Evolutionary conservation across 164 flowering plant species (phyloP).

Genomic region (Tetracentron sinense): DNA sequence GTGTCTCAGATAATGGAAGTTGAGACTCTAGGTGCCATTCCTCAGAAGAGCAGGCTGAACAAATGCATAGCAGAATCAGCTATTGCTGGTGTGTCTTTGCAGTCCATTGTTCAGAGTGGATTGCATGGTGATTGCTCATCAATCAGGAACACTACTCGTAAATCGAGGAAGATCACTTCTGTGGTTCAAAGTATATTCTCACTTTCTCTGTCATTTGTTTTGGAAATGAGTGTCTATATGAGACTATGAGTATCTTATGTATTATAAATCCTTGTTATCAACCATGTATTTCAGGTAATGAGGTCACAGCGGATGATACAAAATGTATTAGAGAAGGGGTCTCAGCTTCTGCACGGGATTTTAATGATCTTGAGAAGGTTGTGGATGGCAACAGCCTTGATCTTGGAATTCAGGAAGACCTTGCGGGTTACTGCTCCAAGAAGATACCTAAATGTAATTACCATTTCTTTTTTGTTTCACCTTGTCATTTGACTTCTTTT

Average conservation of each 20-base stretch:
- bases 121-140: conserved; percentile 14
- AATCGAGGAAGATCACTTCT: conserved; percentile 13
- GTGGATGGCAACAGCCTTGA: conserved; percentile 12
- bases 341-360: conserved; percentile 11
- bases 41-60: conserved; percentile 14
- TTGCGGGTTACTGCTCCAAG: conserved; percentile 11
- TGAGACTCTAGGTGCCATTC: conserved; percentile 14
- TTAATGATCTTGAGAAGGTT: conserved; percentile 17
- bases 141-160: conserved; percentile 15
- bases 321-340: conserved; percentile 14
- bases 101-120: conserved; percentile 13
- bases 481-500: neutral
- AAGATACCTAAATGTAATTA: conserved; percentile 28
- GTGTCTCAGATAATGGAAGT: conserved; percentile 17
- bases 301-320: conserved; percentile 9
- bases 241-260: neutral
- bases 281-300: conserved; percentile 25
- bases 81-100: conserved; percentile 8
- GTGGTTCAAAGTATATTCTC: conserved; percentile 34
- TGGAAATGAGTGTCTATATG: neutral
- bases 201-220: neutral
- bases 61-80: conserved; percentile 19
- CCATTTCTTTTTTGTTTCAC: neutral
- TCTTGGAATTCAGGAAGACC: conserved; percentile 16
- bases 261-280: neutral